Evolutionary conservation across 2,329 filamentous ascomycete species (phyloP).

Genomic region (Phaeosphaeriaceae sp.): DNA sequence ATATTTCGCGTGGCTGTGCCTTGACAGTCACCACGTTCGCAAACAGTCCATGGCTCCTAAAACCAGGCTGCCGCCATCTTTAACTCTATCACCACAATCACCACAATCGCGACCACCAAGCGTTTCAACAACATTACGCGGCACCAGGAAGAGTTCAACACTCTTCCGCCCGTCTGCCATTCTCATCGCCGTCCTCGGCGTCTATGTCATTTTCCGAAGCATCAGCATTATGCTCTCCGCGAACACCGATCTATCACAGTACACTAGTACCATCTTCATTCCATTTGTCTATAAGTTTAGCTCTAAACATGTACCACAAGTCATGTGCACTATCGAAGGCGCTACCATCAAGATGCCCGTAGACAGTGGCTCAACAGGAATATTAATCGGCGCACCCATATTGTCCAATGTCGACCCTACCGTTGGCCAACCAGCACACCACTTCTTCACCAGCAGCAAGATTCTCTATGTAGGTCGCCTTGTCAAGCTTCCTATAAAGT

Average conservation of each 20-base stretch:
- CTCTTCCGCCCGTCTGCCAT: conserved; percentile 18
- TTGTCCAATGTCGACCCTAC: conserved; percentile 32
- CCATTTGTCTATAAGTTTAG: conserved; percentile 40
- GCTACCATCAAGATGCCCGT: conserved; percentile 40
- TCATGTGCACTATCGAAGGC: conserved; percentile 36
- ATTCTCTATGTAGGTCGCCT: conserved; percentile 43
- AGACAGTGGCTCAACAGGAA: conserved; percentile 45
- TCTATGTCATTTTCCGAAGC: conserved; percentile 12
- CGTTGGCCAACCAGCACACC: conserved; percentile 35
- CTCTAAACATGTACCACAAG: conserved; percentile 30
- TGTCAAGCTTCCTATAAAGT: conserved; percentile 35
- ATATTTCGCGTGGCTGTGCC: conserved; percentile 2
- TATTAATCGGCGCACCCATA: conserved; percentile 41
- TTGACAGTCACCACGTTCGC: conserved; percentile 12
- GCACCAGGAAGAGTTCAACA: conserved; percentile 26
- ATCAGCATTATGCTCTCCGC: conserved; percentile 15
- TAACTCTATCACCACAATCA: conserved; percentile 1
- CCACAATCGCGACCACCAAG: background rate
- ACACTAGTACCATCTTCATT: conserved; percentile 38
- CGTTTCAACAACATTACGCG: conserved; percentile 22
- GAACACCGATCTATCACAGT: conserved; percentile 16
- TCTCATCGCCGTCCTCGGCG: conserved; percentile 8
- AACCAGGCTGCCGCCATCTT: conserved; percentile 8
- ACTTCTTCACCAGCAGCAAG: conserved; percentile 44
- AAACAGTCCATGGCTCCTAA: conserved; percentile 28